Conservation (phyloP, 352 stramenopile genomes). For the Paralagenidium karlingii region DNA sequence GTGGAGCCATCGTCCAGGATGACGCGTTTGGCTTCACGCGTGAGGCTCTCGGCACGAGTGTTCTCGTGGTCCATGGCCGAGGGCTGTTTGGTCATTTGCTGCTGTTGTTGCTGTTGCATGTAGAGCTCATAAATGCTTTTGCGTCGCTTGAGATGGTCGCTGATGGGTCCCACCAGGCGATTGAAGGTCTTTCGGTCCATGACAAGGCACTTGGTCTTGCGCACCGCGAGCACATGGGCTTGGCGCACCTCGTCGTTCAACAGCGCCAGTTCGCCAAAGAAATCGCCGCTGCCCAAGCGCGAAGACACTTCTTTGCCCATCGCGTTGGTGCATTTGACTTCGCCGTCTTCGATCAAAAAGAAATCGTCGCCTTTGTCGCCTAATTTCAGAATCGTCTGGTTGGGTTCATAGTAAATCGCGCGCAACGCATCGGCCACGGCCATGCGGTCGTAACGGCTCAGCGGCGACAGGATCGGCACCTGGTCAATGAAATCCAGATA, state of each 20-base stretch:
- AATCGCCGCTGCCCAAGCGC: constrained; percentile 37
- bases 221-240: constrained; percentile 76
- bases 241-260: constrained; percentile 88
- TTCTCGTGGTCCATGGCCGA: no score
- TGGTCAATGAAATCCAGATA: constrained; percentile 49
- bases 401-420: constrained; percentile 29
- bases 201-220: constrained; percentile 81
- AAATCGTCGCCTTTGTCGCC: constrained; percentile 58
- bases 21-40: no score
- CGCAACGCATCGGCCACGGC: constrained; percentile 58
- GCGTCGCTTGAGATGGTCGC: constrained; percentile 77
- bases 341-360: constrained; percentile 65
- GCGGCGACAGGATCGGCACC: constrained; percentile 60
- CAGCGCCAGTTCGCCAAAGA: constrained; percentile 90
- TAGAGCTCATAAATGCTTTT: constrained; percentile 56
- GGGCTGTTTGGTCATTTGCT: no score
- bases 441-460: constrained; percentile 63
- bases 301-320: constrained; percentile 47
- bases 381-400: constrained; percentile 29
- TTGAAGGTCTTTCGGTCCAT: constrained; percentile 91
- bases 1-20: no score
- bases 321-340: constrained; percentile 46
- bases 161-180: constrained; percentile 79
- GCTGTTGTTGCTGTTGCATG: no score
- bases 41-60: no score